Conservation (phyloP, 129 eudicot species). For the Helichrysum umbraculigerum region DNA sequence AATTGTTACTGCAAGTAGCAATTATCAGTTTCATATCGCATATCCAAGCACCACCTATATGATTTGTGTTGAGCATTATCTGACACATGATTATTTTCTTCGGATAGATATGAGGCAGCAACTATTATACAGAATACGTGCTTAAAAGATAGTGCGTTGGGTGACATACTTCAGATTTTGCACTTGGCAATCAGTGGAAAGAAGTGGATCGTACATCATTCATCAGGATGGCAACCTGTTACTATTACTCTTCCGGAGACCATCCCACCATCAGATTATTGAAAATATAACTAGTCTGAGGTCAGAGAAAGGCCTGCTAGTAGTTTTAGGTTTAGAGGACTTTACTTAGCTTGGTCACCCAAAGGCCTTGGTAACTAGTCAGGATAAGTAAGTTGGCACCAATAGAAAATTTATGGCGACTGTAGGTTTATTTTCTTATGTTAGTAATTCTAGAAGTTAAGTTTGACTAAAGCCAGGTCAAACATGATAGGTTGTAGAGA, state of each 20-base stretch:
- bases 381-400: slow-evolving; percentile 18
- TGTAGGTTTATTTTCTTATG: neutral
- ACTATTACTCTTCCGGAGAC: slow-evolving; percentile 58
- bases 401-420: slow-evolving; percentile 18
- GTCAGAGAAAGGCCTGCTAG: slow-evolving; percentile 22
- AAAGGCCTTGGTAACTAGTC: neutral
- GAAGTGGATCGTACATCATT: slow-evolving; percentile 66
- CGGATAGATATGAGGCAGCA: slow-evolving; percentile 83
- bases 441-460: slow-evolving; percentile 16
- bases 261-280: slow-evolving; percentile 50
- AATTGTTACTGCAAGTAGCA: neutral
- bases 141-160: slow-evolving; percentile 68
- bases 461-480: slow-evolving; percentile 24
- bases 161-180: slow-evolving; percentile 76
- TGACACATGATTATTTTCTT: neutral
- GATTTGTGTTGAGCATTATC: neutral
- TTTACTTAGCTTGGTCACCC: slow-evolving; percentile 2
- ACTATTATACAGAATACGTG: slow-evolving; percentile 63
- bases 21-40: neutral
- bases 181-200: slow-evolving; percentile 64
- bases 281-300: slow-evolving; percentile 18
- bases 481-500: slow-evolving; percentile 27
- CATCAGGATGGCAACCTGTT: slow-evolving; percentile 92
- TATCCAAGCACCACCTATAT: neutral
- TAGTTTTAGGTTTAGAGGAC: slow-evolving; percentile 13